Evolutionary conservation across 2,329 filamentous ascomycete genomes (phyloP), one percentile per base, ranked within the genome.

Genomic region (Aspergillus calidoustus): DNA sequence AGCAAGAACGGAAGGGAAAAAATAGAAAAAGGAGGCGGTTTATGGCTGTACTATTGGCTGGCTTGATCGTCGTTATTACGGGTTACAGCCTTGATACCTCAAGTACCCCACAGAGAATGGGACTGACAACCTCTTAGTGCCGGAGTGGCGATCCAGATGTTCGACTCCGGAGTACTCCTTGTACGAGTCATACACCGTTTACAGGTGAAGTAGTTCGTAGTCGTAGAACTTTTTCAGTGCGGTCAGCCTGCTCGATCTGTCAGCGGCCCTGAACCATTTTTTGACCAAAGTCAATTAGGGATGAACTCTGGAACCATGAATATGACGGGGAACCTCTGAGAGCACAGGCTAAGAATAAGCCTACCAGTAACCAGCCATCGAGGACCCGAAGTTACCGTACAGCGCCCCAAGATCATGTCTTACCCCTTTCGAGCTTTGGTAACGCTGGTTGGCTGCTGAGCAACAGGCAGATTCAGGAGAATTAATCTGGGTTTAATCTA

Each of bases 371-470:
- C 54, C 53, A 59, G 60, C 54, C 49, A 59, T 51, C 19, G 28
- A 57, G 28, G 52, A 55, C 59, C 50, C 52, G 34, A 47, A 43
- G 28, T 60, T 59, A 60, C 57, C 47, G 50, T 61, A 62, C 58
- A 64, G 57, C 57, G 38, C 57, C 54, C 63, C 48, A 59, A 49
- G 19, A 58, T 28, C 25, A 28, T 65, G 64, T 64, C 64, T 65
- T 65, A 64, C 61, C 59, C 59, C 62, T 60, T 62, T 60, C 57
- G 54, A 52, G 43, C 50, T 22, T 54, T 31, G 60, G 59, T 60
- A 60, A 56, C 48, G 63, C 56, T 60, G 59, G 64, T 64, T 66
- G 64, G 62, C 54, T 54, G 58, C 25, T 53, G 49, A 28, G 49
- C 49, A 57, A 57, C 47, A 46, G 31, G 13, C 30, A 51, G 59